A percentile compares a stretch with the other conserved stretches of the same genome.
Conservation (phyloP, 75 land plant species). For the Gnetum montanum region DNA sequence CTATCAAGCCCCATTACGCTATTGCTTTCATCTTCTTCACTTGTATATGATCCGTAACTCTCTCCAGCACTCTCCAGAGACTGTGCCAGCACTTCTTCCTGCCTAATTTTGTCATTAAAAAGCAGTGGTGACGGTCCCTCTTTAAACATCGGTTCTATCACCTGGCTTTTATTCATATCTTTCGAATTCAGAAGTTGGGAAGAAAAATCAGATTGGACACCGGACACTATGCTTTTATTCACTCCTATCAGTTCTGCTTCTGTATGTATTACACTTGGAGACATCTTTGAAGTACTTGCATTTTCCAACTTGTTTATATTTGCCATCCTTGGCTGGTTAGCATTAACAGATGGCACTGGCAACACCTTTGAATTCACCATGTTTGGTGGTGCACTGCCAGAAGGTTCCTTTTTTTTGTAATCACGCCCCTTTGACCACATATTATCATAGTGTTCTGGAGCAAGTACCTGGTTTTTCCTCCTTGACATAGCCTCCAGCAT, state of each 20-base stretch:
- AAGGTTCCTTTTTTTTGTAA: conserved; percentile 56
- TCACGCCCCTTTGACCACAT: conserved; percentile 83
- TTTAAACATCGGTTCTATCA: not conserved
- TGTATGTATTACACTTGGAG: not conserved
- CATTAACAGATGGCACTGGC: not conserved
- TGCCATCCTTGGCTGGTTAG: conserved; percentile 5
- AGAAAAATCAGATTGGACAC: not conserved
- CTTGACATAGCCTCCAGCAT: conserved; percentile 54
- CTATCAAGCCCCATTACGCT: conserved; percentile 58
- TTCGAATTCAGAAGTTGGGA: not conserved
- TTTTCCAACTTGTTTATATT: not conserved
- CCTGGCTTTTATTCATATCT: not conserved
- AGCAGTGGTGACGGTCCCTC: not conserved
- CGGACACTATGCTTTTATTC: not conserved
- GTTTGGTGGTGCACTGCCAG: conserved; percentile 16
- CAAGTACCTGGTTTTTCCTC: conserved; percentile 63
- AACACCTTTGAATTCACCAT: not conserved
- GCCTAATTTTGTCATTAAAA: conserved; percentile 12
- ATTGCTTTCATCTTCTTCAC: conserved; percentile 47
- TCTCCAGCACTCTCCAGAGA: conserved; percentile 23
- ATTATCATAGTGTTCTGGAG: conserved; percentile 89
- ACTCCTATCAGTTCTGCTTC: not conserved
- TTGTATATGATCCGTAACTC: conserved; percentile 31
- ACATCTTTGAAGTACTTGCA: not conserved
- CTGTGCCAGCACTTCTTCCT: conserved; percentile 2